phyloP scores from a whole-genome alignment of 768 basidiomycete species.

The Tricholoma hemisulphureum region DNA sequence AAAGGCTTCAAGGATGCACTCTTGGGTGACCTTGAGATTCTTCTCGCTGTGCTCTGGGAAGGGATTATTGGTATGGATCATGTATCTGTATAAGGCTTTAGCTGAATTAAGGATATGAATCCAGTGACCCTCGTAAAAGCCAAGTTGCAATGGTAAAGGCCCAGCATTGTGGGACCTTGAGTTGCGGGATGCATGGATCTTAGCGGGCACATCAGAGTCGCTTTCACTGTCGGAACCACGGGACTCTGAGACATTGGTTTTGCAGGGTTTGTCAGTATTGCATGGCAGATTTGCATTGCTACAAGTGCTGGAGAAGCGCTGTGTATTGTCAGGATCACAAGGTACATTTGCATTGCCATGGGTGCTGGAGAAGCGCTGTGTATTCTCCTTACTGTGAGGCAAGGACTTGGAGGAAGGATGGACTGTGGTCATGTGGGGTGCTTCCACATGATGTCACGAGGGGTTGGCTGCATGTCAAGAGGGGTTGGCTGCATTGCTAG shows the following conservation, averaged over 20 bases:
- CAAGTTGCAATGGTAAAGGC: neutral
- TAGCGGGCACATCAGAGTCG: neutral
- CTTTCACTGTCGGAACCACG: neutral
- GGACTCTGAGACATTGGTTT: too few species aligned
- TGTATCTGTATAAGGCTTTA: neutral
- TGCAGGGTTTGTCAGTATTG: neutral
- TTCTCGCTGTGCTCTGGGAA: neutral
- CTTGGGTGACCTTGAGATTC: neutral
- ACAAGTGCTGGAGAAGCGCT: neutral
- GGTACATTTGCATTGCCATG: too few species aligned
- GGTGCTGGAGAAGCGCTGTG: neutral
- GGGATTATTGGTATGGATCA: neutral
- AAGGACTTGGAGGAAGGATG: neutral
- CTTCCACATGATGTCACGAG: neutral
- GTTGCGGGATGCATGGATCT: neutral
- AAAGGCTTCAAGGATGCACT: neutral
- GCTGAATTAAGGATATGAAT: neutral
- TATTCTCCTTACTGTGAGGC: neutral
- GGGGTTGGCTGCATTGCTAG: neutral
- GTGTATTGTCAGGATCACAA: too few species aligned
- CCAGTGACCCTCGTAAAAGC: neutral
- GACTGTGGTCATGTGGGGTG: neutral
- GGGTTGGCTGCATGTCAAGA: neutral
- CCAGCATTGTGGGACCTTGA: neutral
- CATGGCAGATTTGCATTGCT: neutral